Evolutionary conservation across 176 grass and related monocot genomes (phyloP), one percentile per base, ranked within the genome.

Genomic region (Oryza australiensis): DNA sequence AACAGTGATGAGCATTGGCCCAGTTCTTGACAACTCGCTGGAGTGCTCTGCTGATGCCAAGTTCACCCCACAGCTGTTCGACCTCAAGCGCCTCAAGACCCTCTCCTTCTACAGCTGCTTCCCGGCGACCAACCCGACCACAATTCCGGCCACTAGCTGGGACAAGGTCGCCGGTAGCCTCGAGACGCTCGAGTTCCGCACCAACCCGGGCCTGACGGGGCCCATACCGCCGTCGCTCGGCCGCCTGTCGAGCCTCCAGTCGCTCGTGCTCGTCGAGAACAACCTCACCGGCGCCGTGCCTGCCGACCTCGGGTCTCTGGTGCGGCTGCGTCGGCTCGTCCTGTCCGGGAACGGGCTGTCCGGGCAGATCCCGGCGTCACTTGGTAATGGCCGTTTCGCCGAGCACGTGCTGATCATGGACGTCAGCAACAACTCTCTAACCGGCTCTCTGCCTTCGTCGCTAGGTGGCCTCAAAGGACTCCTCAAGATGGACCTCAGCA

Each of bases 21-120:
- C 97, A 7, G 87, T 94, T 10, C 91, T 99, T 0, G 97, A 96
- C 72, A 96, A 99, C 83, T 99, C 97, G 7, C 82, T 99, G 20
- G 86, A 87, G 70, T 99, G 97, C 71, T 41, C 82, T 0, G 20
- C 73, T 0, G 91, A 81, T 46, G 87, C 91, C 67, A 83, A 82
- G 29, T 99, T 99, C 77, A 89, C 59, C 32, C 26, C 89, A 6
- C 76, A 78, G 24, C 87, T 99, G 10, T 99, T 99, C 73, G 83
- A 99, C 5, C 91, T 99, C 28, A 73, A 76, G 42, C 93, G 83
- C 80, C 90, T 99, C 75, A 88, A 78, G 76, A 88, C 73, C 32
- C 91, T 99, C 18, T 90, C 93, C 51, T 76, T 99, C 51, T 99
- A 83, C 80, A 57, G 77, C 59, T 96, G 97, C 86, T 99, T 99